Percentiles rank a stretch among this genome's conserved stretches.
Conservation (phyloP, 1,284 basidiomycete species). For the Leccinum ponderosum region DNA sequence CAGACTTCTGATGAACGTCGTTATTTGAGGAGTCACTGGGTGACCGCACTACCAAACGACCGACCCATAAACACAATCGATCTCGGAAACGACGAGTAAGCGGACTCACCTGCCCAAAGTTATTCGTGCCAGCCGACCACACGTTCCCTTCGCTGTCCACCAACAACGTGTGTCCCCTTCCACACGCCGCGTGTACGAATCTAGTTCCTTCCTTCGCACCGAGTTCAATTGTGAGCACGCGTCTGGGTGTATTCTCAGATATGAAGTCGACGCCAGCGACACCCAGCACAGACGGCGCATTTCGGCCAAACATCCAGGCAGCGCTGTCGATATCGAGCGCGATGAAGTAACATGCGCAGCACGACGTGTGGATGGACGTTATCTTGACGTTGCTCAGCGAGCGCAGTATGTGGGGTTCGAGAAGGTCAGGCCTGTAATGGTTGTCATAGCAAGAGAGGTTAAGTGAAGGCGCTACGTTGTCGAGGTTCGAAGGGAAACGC, state of each 20-base stretch:
- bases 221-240: constrained; percentile 58
- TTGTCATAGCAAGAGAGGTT: neutral
- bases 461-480: constrained; percentile 5
- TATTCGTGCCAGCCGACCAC: constrained; percentile 86
- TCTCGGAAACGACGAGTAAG: neutral
- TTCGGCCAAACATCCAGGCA: constrained; percentile 88
- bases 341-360: constrained; percentile 73
- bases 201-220: constrained; percentile 61
- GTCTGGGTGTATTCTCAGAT: constrained; percentile 71
- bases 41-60: constrained; percentile 56
- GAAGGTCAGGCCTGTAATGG: constrained; percentile 63
- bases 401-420: constrained; percentile 85
- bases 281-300: constrained; percentile 62
- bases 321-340: constrained; percentile 73
- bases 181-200: constrained; percentile 83
- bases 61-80: constrained; percentile 14
- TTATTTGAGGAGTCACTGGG: constrained; percentile 58
- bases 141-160: constrained; percentile 80
- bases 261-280: constrained; percentile 54
- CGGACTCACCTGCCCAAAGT: constrained; percentile 71
- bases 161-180: constrained; percentile 80
- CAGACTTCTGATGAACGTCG: constrained; percentile 48
- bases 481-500: neutral
- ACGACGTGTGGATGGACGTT: constrained; percentile 71
- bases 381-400: constrained; percentile 81